Base-by-base conservation (phyloP, 441 rosid species). In the Croton laevigatus region DNA sequence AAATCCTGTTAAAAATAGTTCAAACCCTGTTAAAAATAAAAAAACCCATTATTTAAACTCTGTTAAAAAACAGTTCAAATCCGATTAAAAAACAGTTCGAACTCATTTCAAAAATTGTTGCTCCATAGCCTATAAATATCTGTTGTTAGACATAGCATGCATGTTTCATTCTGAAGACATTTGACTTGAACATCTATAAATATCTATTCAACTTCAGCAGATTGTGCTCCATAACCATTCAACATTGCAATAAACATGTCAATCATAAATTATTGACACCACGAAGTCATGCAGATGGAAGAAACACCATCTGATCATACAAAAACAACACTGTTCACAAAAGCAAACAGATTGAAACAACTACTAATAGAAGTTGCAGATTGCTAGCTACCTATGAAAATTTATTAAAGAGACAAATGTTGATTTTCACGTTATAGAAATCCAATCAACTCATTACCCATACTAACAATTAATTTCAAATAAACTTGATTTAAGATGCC, bases 171-270 rank as follows among this genome's bases (percentile, higher is more conserved):
- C n/a, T n/a, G n/a, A n/a, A n/a, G n/a, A n/a, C n/a, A n/a, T n/a
- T n/a, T n/a, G n/a, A n/a, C n/a, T n/a, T n/a, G n/a, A n/a, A n/a
- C n/a, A n/a, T n/a, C n/a, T n/a, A n/a, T n/a, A n/a, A n/a, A n/a
- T n/a, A n/a, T n/a, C n/a, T n/a, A n/a, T n/a, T n/a, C n/a, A n/a
- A n/a, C 99, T 84, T 96, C 99, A 58, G 94, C 94, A 74, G 97
- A 91, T 74, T 91, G 97, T 49, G 97, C 97, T 73, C 94, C 98
- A 82, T 89, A 93, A 74, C 98, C 94, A 98, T 94, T 76, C 62
- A 63, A 59, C n/a, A 71, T 73, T 53, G 66, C 46, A 67, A 75
- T 13, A 19, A 75, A 57, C 61, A 19, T 45, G 40, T 46, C 19
- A 71, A 48, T 62, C 45, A 54, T 67, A 14, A 59, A 71, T 62